Base-by-base conservation (phyloP, 352 stramenopile species). In the Pythium grandisporangium region DNA sequence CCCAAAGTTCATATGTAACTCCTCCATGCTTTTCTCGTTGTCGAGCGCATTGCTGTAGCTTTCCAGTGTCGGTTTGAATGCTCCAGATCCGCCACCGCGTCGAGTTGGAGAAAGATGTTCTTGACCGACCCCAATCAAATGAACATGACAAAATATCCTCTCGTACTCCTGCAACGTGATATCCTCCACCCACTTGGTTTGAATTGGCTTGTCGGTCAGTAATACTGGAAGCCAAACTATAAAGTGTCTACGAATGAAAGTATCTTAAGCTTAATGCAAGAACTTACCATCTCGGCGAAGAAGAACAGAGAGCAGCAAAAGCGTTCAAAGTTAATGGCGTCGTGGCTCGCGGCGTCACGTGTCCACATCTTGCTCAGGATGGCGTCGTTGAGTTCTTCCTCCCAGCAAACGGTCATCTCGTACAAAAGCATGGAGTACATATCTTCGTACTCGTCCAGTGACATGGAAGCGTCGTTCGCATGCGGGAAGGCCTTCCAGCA, bases 251-350 rank as follows among this genome's bases (percentile, higher is more conserved):
- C 8, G 21, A 33, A 16, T 30, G 24, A 19, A 20, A 6, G 23
- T 10, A 35, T 11, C 0, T 16, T 4, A 27, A 14, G 13, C 14
- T 13, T 20, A 8, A 26, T 3, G 16, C 11, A 35, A 20, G 45
- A 13, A 45, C 51, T 36, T 33, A 82, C 66, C 61, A 83, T 71
- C 50, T 83, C 69, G 29, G 55, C 55, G 32, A 70, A 84, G 30
- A 53, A 66, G 38, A 82, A 82, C 8, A 85, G 38, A 12, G 72
- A 78, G 50, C 61, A 79, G 45, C 58, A 66, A 34, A 82, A 85
- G 22, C 69, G 63, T 10, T 76, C 52, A 14, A 70, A 63, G 52
- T 76, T 61, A 24, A 83, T 48, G 5, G 57, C 40, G 12, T 27
- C 2, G 39, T 72, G 61, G 19, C 42, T 53, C 10, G 41, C 57